phyloP scores from a whole-genome alignment of 441 rosid species.

The Erodium trifolium region DNA sequence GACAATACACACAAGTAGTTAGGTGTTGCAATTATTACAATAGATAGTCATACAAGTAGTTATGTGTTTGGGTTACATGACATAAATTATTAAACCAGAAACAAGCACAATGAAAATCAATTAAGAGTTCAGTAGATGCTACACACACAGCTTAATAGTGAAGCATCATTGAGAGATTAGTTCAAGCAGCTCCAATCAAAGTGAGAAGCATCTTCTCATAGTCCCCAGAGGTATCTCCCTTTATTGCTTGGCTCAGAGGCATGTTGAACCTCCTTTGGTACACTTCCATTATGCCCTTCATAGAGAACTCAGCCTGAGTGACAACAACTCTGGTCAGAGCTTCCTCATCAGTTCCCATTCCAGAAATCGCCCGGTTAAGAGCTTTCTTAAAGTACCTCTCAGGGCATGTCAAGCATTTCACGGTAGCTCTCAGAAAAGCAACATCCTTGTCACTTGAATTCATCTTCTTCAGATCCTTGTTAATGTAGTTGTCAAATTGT shows the following conservation, averaged over 20 bases:
- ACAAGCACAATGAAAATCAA: neutral
- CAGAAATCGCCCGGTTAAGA: constrained; percentile 56
- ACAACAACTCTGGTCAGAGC: constrained; percentile 66
- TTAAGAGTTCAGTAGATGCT: too few relatives aligned
- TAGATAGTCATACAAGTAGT: too few relatives aligned
- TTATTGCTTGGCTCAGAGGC: constrained; percentile 51
- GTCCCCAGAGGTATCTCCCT: constrained; percentile 65
- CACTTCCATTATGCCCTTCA: constrained; percentile 59
- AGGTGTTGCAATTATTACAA: too few relatives aligned
- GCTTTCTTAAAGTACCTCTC: constrained; percentile 64
- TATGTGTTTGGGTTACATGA: neutral
- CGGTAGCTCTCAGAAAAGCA: constrained; percentile 49
- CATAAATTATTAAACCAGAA: neutral
- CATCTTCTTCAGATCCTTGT: constrained; percentile 54
- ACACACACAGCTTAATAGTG: too few relatives aligned
- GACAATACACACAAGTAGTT: too few relatives aligned
- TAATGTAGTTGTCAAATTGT: constrained; percentile 52
- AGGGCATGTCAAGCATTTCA: constrained; percentile 59
- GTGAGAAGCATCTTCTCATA: constrained; percentile 73
- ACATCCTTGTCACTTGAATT: constrained; percentile 51
- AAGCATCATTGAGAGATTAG: neutral
- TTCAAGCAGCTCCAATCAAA: constrained; percentile 47
- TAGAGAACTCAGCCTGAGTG: constrained; percentile 79
- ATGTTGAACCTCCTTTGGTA: constrained; percentile 56
- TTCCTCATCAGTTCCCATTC: constrained; percentile 66